Evolutionary conservation across 2,329 filamentous ascomycete genomes (phyloP).

Genomic region (Lachnellula subtilissima): DNA sequence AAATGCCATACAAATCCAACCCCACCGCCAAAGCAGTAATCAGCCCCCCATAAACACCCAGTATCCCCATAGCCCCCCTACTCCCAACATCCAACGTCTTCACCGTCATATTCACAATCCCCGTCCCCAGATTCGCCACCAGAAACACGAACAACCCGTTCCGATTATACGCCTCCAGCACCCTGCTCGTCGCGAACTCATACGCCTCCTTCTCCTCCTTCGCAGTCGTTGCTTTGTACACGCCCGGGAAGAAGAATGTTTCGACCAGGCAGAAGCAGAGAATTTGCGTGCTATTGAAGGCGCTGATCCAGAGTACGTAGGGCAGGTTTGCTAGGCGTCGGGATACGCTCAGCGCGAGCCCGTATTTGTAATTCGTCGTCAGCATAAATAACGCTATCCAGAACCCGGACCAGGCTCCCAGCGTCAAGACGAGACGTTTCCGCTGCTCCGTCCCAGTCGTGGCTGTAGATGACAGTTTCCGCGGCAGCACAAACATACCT

Average conservation of each 20-base stretch:
- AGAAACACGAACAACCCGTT: slow-evolving; percentile 86
- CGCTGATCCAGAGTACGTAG: slow-evolving; percentile 88
- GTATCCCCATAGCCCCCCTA: slow-evolving; percentile 63
- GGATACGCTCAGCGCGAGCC: slow-evolving; percentile 72
- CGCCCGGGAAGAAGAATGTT: slow-evolving; percentile 68
- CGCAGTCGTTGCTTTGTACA: slow-evolving; percentile 48
- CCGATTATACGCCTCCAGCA: slow-evolving; percentile 81
- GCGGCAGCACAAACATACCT: slow-evolving; percentile 73
- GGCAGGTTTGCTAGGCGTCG: slow-evolving; percentile 88
- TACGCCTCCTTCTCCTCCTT: slow-evolving; percentile 60
- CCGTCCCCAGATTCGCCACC: slow-evolving; percentile 83
- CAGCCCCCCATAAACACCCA: slow-evolving; percentile 66
- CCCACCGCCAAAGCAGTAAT: slow-evolving; percentile 64
- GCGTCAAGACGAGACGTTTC: slow-evolving; percentile 55
- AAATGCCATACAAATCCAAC: slow-evolving; percentile 61
- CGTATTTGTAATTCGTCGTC: slow-evolving; percentile 63
- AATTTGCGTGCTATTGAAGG: slow-evolving; percentile 84
- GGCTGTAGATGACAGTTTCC: slow-evolving; percentile 42
- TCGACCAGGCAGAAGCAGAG: slow-evolving; percentile 75
- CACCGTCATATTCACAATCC: slow-evolving; percentile 80
- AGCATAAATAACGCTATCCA: slow-evolving; percentile 70
- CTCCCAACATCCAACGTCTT: slow-evolving; percentile 71
- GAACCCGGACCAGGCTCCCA: slow-evolving; percentile 58
- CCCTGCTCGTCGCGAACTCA: slow-evolving; percentile 66
- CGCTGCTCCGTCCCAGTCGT: slow-evolving; percentile 44